Evolutionary conservation across 371 early-diverging fungal genomes (phyloP).

Genomic region (Lichtheimia hyalospora): DNA sequence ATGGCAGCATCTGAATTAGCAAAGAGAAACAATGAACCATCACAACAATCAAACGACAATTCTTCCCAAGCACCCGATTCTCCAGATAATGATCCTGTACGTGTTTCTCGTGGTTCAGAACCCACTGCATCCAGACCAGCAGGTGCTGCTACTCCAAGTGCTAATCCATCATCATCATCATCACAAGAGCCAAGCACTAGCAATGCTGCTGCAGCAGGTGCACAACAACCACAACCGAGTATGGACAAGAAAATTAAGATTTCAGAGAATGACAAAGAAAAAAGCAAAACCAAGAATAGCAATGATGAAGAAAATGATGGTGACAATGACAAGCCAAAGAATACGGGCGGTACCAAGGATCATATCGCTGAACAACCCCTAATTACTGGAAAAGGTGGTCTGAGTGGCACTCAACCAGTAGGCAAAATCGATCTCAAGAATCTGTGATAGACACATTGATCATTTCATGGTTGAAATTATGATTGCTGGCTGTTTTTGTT

Average conservation of each 20-base stretch:
- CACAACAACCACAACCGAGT: no score
- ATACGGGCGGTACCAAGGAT: conserved; percentile 26
- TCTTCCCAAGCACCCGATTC: no score
- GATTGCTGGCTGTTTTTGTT: background rate
- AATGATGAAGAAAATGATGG: background rate
- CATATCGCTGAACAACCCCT: conserved; percentile 31
- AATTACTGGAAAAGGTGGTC: conserved; percentile 20
- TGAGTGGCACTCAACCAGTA: conserved; percentile 35
- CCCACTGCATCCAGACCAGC: no score
- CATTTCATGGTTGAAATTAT: background rate
- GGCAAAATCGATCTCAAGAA: conserved; percentile 31
- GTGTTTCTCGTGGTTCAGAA: no score
- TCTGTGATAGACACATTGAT: conserved; percentile 8
- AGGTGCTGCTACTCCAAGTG: no score
- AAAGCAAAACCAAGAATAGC: background rate
- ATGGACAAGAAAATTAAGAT: no score
- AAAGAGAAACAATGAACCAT: background rate
- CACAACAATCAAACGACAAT: no score
- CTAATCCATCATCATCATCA: no score
- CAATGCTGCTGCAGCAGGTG: background rate
- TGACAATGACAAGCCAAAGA: conserved; percentile 5
- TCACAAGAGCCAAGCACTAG: no score
- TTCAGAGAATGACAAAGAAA: background rate
- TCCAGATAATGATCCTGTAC: no score
- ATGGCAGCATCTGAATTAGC: background rate